Evolutionary conservation across 2,329 filamentous ascomycete genomes (phyloP).

Genomic region (Aspergillus puulaauensis): DNA sequence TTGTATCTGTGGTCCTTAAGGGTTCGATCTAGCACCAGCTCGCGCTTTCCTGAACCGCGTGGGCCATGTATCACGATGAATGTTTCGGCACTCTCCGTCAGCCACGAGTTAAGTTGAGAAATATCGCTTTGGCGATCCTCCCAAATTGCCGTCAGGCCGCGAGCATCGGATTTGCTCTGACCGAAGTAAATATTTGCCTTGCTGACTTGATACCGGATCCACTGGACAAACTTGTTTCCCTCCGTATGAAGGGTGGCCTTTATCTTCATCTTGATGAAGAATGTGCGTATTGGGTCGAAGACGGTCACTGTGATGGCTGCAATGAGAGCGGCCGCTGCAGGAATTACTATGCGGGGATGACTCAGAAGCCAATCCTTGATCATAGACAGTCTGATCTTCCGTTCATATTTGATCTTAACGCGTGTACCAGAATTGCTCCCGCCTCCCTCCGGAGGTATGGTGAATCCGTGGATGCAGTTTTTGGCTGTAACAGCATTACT

Average conservation of each 20-base stretch:
- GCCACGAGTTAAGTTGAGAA: slow-evolving; percentile 77
- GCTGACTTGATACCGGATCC: slow-evolving; percentile 69
- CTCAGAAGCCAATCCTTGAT: slow-evolving; percentile 83
- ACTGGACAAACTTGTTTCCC: slow-evolving; percentile 72
- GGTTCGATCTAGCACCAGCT: slow-evolving; percentile 82
- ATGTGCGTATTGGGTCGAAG: slow-evolving; percentile 91
- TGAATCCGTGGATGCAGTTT: slow-evolving; percentile 86
- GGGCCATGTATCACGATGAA: slow-evolving; percentile 94
- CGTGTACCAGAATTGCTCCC: slow-evolving; percentile 75
- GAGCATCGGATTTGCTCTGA: slow-evolving; percentile 57
- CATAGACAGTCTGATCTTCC: slow-evolving; percentile 72
- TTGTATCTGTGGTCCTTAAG: slow-evolving; percentile 74
- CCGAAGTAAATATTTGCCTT: slow-evolving; percentile 48
- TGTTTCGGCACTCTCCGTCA: slow-evolving; percentile 84
- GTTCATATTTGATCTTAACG: slow-evolving; percentile 80
- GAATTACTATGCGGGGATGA: slow-evolving; percentile 86
- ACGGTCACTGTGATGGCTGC: slow-evolving; percentile 81
- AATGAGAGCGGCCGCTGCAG: slow-evolving; percentile 74
- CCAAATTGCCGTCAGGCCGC: slow-evolving; percentile 78
- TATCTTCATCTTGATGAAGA: slow-evolving; percentile 87
- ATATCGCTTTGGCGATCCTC: slow-evolving; percentile 82
- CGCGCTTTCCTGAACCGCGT: slow-evolving; percentile 84
- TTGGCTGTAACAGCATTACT: slow-evolving; percentile 82
- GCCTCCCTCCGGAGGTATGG: slow-evolving; percentile 66
- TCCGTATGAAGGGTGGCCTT: slow-evolving; percentile 72